Percentiles rank a stretch among this genome's conserved stretches.
Conservation (phyloP, 495 filamentous ascomycete species). For the Talaromyces proteolyticus region DNA sequence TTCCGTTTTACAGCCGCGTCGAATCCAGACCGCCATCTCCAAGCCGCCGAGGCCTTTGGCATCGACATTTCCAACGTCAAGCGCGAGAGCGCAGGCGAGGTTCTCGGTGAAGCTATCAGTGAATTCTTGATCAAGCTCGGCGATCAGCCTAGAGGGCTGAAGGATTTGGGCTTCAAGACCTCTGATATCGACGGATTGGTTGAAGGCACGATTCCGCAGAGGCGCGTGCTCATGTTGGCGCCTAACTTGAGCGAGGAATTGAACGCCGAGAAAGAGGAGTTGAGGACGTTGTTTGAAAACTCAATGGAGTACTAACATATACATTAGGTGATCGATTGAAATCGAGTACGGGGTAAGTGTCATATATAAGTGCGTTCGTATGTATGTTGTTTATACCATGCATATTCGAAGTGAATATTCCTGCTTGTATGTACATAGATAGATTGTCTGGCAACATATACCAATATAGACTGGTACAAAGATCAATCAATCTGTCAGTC, state of each 20-base stretch:
- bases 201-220: constrained; percentile 90
- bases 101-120: constrained; percentile 73
- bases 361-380: no score
- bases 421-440: neutral
- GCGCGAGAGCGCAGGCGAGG: constrained; percentile 78
- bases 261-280: constrained; percentile 58
- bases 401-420: no score
- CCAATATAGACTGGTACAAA: neutral
- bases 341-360: no score
- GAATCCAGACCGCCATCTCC: constrained; percentile 86
- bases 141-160: constrained; percentile 84
- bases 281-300: constrained; percentile 58
- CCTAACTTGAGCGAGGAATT: constrained; percentile 67
- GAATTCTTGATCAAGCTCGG: constrained; percentile 77
- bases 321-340: no score
- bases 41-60: constrained; percentile 85
- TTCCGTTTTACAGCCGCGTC: constrained; percentile 88
- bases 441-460: neutral
- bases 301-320: constrained; percentile 58
- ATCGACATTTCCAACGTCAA: constrained; percentile 83
- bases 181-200: constrained; percentile 75
- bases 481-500: no score
- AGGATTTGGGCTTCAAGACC: constrained; percentile 69
- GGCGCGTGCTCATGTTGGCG: constrained; percentile 84
- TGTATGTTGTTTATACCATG: no score